Evolutionary conservation across 805 yeast species (phyloP).

Genomic region (Metschnikowia peoriensis): DNA sequence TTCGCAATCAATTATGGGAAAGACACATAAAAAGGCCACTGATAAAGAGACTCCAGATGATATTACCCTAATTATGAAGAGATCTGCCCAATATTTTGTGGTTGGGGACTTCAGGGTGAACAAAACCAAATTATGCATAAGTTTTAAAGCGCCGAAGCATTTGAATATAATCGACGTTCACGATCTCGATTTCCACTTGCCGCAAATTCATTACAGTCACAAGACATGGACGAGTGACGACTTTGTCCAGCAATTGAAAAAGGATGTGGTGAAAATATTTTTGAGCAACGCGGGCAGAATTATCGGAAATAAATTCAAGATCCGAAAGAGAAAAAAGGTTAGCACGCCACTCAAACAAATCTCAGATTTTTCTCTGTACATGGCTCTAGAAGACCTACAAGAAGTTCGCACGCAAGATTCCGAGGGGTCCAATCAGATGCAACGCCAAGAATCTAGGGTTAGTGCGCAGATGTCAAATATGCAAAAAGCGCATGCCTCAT

Average conservation of each 20-base stretch:
- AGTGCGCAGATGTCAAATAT: neutral
- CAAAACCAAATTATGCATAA: slow-evolving; percentile 49
- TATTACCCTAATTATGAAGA: slow-evolving; percentile 37
- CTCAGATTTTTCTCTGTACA: slow-evolving; percentile 35
- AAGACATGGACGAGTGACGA: slow-evolving; percentile 75
- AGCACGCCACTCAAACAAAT: slow-evolving; percentile 40
- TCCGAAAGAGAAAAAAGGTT: slow-evolving; percentile 28
- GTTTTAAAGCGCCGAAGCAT: slow-evolving; percentile 74
- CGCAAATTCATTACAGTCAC: slow-evolving; percentile 48
- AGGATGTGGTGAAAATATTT: slow-evolving; percentile 56
- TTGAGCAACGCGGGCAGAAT: slow-evolving; percentile 72
- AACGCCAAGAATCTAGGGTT: neutral
- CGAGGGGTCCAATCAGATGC: neutral
- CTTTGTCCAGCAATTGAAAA: slow-evolving; percentile 58
- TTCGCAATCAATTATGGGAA: neutral
- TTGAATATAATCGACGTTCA: slow-evolving; percentile 74
- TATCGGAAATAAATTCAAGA: slow-evolving; percentile 67
- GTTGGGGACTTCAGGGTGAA: slow-evolving; percentile 36
- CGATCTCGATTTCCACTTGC: slow-evolving; percentile 64
- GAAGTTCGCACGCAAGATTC: slow-evolving; percentile 19
- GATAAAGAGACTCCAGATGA: slow-evolving; percentile 24
- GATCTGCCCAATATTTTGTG: slow-evolving; percentile 44
- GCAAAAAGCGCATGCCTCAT: neutral
- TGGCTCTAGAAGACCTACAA: slow-evolving; percentile 41
- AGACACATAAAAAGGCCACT: neutral